Base-by-base conservation (phyloP, 1,284 basidiomycete genomes). In the Ceratobasidium sp. region DNA sequence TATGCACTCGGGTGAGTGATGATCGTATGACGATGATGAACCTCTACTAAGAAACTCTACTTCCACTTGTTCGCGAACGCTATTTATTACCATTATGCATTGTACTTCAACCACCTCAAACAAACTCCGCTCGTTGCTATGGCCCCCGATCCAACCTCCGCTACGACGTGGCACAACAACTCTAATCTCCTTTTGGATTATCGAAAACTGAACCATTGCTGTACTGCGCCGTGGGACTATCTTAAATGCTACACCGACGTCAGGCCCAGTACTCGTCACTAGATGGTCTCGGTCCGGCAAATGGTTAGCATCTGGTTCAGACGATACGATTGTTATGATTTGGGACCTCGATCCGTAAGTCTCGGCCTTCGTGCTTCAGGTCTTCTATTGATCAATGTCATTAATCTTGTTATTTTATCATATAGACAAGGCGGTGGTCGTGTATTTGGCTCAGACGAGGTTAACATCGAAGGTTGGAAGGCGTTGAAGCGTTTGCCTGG, bases 381-480 rank as follows among this genome's bases (percentile, higher is more conserved):
- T n/a, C n/a, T n/a, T n/a, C n/a, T n/a, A n/a, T n/a, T n/a, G n/a
- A n/a, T n/a, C n/a, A n/a, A n/a, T n/a, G n/a, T n/a, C n/a, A n/a
- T n/a, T n/a, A n/a, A n/a, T n/a, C n/a, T n/a, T n/a, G n/a, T 53
- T 33, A 33, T 44, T 53, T 78, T 42, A 28, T 23, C 44, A 5
- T 9, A 1, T 81, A 96, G 95, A 33, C 89, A 89, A 55, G 93
- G 94, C 39, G 91, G 91, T 75, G 95, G 96, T 20, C 94, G 94
- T 84, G 92, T 97, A 1, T 98, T 95, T 91, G 96, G 97, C 2
- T 93, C 94, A 28, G 95, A 96, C 82, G 96, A 97, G 83, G 90
- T 96, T 80, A 98, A 97, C 84, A 90, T 98, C n/a, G 98, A 99
- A 86, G 95, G 94, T 49, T 99, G 97, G 97, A 97, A 97, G 84